phyloP scores from a whole-genome alignment of 306 rosid genomes.

The Hylodesmum podocarpum region DNA sequence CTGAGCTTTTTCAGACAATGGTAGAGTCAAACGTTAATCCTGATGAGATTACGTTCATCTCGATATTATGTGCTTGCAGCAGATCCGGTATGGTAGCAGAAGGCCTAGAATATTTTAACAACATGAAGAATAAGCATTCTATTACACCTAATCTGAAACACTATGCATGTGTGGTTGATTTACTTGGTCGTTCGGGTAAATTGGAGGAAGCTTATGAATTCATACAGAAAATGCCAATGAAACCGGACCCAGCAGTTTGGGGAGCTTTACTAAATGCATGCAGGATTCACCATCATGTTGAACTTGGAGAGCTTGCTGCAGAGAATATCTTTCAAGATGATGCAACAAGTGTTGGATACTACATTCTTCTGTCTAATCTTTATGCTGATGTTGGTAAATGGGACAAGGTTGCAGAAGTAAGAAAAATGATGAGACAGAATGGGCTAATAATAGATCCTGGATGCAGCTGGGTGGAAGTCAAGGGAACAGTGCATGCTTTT shows the following conservation, averaged over 20 bases:
- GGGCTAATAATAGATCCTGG: slow-evolving; percentile 83
- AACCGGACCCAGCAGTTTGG: slow-evolving; percentile 86
- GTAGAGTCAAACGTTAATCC: slow-evolving; percentile 57
- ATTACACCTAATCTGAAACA: slow-evolving; percentile 81
- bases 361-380: slow-evolving; percentile 71
- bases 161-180: slow-evolving; percentile 79
- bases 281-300: slow-evolving; percentile 64
- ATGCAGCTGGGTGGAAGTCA: slow-evolving; percentile 91
- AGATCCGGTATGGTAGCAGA: slow-evolving; percentile 78
- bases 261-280: slow-evolving; percentile 91
- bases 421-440: slow-evolving; percentile 69
- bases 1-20: slow-evolving; percentile 63
- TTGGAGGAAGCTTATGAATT: slow-evolving; percentile 67
- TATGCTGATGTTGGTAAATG: slow-evolving; percentile 68
- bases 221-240: slow-evolving; percentile 68
- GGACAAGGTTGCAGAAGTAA: slow-evolving; percentile 71
- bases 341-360: slow-evolving; percentile 63
- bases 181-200: slow-evolving; percentile 75
- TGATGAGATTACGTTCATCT: slow-evolving; percentile 67
- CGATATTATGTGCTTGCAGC: slow-evolving; percentile 82
- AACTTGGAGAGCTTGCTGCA: slow-evolving; percentile 87
- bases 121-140: slow-evolving; percentile 51
- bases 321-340: slow-evolving; percentile 58
- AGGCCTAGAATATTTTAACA: slow-evolving; percentile 67
- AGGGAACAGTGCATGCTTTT: slow-evolving; percentile 88